Evolutionary conservation across 768 basidiomycete species (phyloP).

Genomic region (Boletus pseudo-olivaceus): DNA sequence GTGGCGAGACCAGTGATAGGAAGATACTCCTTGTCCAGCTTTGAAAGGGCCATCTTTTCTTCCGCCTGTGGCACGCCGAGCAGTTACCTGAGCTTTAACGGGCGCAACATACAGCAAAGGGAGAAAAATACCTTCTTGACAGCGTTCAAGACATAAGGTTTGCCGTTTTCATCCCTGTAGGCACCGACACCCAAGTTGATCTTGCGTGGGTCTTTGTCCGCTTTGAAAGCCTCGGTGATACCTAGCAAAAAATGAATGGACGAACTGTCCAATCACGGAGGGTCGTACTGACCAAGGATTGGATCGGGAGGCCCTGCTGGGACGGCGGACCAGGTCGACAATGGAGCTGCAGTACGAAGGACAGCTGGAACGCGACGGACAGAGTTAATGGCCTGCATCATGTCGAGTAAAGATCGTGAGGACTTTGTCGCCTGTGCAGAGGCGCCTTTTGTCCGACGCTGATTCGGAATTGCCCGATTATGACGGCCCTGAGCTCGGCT

Average conservation of each 20-base stretch:
- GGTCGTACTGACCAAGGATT: constrained; percentile 67
- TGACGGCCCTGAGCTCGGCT: not conserved
- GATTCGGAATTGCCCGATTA: constrained; percentile 17
- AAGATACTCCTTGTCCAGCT: constrained; percentile 92
- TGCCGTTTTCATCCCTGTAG: constrained; percentile 91
- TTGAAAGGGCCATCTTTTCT: constrained; percentile 57
- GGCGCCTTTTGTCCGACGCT: not conserved
- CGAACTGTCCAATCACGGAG: not conserved
- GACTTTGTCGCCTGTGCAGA: not conserved
- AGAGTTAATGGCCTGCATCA: constrained; percentile 42
- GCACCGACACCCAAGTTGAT: constrained; percentile 98
- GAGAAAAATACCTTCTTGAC: constrained; percentile 70
- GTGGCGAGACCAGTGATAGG: constrained; percentile 88
- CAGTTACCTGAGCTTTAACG: not conserved
- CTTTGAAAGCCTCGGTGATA: constrained; percentile 94
- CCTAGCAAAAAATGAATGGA: constrained; percentile 41
- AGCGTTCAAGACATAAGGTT: constrained; percentile 87
- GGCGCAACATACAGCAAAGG: not conserved
- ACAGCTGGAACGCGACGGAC: constrained; percentile 48
- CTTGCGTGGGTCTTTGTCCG: constrained; percentile 86
- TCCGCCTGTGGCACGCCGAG: constrained; percentile 56
- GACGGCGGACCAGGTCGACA: constrained; percentile 80
- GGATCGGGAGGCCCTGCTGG: constrained; percentile 89
- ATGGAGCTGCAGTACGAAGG: constrained; percentile 36
- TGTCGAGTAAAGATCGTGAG: not conserved